Base-by-base conservation (phyloP, 495 filamentous ascomycete genomes). In the Xylaria castorea region DNA sequence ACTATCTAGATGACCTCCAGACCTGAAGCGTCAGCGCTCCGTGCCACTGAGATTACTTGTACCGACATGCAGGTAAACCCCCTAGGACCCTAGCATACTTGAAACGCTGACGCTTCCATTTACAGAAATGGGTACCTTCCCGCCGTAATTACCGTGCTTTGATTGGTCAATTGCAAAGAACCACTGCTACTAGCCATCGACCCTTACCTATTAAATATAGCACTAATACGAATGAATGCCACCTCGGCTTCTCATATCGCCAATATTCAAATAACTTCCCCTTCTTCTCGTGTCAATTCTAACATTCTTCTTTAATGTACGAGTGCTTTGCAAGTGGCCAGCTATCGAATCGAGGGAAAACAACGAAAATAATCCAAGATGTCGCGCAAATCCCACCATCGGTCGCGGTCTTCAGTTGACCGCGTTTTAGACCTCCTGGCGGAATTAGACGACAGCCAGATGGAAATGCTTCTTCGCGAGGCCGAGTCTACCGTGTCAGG, bases 401-500 rank as follows among this genome's bases (percentile, higher is more conserved):
- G 79, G 53, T 76, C 76, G 60, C 74, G 76, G 27, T 83, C 81
- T 50, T 83, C 81, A 16, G 74, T 83, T 74, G 81, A 83, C 79
- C 80, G 78, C 22, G 80, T 81, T 73, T 73, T 83, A 38, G 79
- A 80, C 66, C 79, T 83, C 74, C 78, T 83, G 71, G 75, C 76
- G 60, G 81, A 82, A 68, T 74, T 83, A 40, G 78, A 80, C 64
- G 81, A 83, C 0, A 66, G 44, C 58, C 78, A 83, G 58, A 80
- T 83, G 50, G 67, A 78, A 46, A 32, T 77, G 14, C 79, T 83
- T 14, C 72, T 83, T 30, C 80, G 80, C 62, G 81, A 83, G 51
- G 69, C 81, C 48, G 81, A 83, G 73, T 78, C 80, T 66, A 82
- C 81, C 22, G 78, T 80, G 18, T 44, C 80, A 14, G 81, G 81